Evolutionary conservation across 2,329 filamentous ascomycete species (phyloP).

Genomic region (Aquanectria penicillioides): DNA sequence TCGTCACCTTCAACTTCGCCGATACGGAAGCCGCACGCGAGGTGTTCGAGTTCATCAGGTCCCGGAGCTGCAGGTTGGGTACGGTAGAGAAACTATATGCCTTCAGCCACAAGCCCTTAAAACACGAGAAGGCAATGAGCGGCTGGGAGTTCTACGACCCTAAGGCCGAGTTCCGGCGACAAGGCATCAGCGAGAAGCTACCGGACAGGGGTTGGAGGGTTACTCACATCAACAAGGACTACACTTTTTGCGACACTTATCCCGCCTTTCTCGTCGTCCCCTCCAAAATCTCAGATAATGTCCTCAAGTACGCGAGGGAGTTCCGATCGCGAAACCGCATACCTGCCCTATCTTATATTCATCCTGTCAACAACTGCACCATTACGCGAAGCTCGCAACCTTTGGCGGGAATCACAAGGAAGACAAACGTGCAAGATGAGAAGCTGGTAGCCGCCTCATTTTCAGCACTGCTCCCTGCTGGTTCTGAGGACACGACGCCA

Average conservation of each 20-base stretch:
- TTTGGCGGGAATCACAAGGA: constrained; percentile 83
- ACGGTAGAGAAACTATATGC: constrained; percentile 91
- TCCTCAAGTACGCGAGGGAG: constrained; percentile 89
- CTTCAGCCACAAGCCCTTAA: constrained; percentile 82
- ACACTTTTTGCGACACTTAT: constrained; percentile 92
- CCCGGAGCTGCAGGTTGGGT: constrained; percentile 82
- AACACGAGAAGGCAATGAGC: constrained; percentile 77
- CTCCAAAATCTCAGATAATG: constrained; percentile 92
- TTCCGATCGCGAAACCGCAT: constrained; percentile 92
- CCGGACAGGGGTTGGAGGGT: constrained; percentile 86
- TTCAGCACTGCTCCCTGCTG: constrained; percentile 52
- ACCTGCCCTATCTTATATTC: constrained; percentile 91
- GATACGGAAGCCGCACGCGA: constrained; percentile 81
- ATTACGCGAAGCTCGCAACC: constrained; percentile 96
- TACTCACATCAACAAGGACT: constrained; percentile 89
- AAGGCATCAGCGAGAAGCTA: constrained; percentile 87
- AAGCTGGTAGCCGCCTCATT: constrained; percentile 94
- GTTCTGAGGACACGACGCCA: constrained; percentile 48
- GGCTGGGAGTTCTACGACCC: constrained; percentile 90
- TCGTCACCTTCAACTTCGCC: constrained; percentile 88
- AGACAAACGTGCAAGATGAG: constrained; percentile 95
- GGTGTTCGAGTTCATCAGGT: constrained; percentile 86
- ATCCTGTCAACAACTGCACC: constrained; percentile 95
- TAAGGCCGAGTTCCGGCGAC: constrained; percentile 83
- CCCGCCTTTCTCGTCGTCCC: constrained; percentile 87